Conservation (phyloP, 1,139 yeast species). For the Eremothecium coryli region DNA sequence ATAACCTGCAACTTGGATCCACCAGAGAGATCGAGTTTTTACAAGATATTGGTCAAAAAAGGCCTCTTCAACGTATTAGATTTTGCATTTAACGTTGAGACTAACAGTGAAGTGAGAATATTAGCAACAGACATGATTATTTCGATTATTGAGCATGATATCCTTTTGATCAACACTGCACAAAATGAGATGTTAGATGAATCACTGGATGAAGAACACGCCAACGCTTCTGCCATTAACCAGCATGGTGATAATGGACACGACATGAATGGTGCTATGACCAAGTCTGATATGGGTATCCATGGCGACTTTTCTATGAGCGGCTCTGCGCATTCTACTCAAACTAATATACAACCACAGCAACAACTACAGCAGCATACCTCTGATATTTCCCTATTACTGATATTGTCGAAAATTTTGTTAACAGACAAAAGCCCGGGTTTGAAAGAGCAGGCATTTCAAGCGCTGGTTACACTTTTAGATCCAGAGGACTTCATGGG, state of each 20-base stretch:
- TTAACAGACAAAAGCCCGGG: conserved; percentile 61
- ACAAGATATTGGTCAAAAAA: conserved; percentile 49
- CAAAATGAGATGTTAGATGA: conserved; percentile 17
- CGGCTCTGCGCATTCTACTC: not conserved
- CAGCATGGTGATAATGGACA: not conserved
- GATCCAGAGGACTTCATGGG: conserved; percentile 43
- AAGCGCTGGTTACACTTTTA: conserved; percentile 65
- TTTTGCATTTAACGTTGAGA: conserved; percentile 59
- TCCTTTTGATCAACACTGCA: conserved; percentile 46
- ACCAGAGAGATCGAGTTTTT: conserved; percentile 57
- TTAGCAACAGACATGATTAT: conserved; percentile 78
- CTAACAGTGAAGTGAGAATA: conserved; percentile 43
- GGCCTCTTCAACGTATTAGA: conserved; percentile 66
- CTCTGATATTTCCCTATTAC: conserved; percentile 56
- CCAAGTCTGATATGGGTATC: not conserved
- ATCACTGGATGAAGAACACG: conserved; percentile 5
- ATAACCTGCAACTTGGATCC: conserved; percentile 63
- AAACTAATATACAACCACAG: not conserved
- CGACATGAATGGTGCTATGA: not conserved
- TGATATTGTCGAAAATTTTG: conserved; percentile 52
- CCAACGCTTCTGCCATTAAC: not conserved
- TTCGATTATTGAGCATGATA: conserved; percentile 77
- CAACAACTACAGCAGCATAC: conserved; percentile 20
- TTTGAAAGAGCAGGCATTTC: conserved; percentile 70
- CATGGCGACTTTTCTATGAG: not conserved